Base-by-base conservation (phyloP, 805 yeast species). In the Saccharomyces eubayanus region DNA sequence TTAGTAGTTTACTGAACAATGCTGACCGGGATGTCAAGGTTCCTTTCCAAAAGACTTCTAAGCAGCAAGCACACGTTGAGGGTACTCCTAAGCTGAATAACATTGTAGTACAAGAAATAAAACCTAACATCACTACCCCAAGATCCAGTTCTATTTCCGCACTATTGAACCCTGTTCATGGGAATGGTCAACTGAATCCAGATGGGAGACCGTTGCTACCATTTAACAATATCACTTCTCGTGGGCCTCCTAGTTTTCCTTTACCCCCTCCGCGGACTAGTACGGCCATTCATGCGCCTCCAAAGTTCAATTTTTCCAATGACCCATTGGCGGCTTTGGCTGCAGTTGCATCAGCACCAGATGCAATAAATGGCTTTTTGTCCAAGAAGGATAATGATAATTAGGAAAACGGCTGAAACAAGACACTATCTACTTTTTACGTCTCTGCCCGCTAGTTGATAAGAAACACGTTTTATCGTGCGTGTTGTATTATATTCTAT, bases 291-390 rank as follows among this genome's bases (percentile, higher is more conserved):
- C 43, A 21, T 29, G 28, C 43, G 24, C 43, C 50, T 20, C 27
- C 43, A 20, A 30, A 31, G 43, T 21, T 59, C 51, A 66, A 66
- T 49, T 69, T 69, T 51, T 63, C 68, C 8, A 63, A 62, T 51
- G 72, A 70, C 51, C 74, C 74, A 5, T 50, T 70, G 46, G 72
- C 72, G 30, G 73, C 72, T 2, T 56, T 70, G 12, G 74, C 74
- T 1, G 74, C 74, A 1, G 64, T 70, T 9, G 74, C 74, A 9
- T 70, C 74, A 3, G 70, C 71, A 10, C 64, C 69, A 14, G 68
- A 65, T 49, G 60, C 61, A 14, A 54, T 64, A 46, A 53, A 47
- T 6, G 51, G 59, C 10, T 47, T 59, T 28, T 47, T 54, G 28
- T 53, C 61, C 4, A 48, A 54, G 5, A 48, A 47, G 16, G 48